Conservation (phyloP, 768 basidiomycete species). For the Termitomyces sp. region DNA sequence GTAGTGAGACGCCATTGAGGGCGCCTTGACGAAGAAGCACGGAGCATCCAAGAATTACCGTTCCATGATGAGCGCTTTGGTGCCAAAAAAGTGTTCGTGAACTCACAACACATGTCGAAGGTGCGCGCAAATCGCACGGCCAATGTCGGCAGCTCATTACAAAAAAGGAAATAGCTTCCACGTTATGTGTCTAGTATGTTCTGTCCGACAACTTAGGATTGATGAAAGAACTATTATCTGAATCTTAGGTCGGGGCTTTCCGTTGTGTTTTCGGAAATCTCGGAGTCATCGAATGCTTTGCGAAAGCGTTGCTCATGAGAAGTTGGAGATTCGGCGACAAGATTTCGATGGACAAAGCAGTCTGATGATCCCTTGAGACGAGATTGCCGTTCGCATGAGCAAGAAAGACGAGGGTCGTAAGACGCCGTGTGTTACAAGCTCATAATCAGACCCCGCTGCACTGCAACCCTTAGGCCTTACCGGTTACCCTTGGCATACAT, state of each 20-base stretch:
- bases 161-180: background rate
- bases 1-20: background rate
- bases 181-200: background rate
- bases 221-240: background rate
- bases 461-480: background rate
- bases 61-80: background rate
- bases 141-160: background rate
- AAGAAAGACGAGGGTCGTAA: background rate
- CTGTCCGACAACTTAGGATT: constrained; percentile 2
- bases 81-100: background rate
- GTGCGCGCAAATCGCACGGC: background rate
- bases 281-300: background rate
- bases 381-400: background rate
- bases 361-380: background rate
- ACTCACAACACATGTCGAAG: background rate
- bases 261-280: background rate
- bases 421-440: background rate
- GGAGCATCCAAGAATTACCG: background rate
- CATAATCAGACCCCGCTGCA: background rate
- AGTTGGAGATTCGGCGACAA: background rate
- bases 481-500: no score
- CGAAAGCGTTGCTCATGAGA: background rate
- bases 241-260: background rate
- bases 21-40: background rate
- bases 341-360: background rate